Percentiles rank a stretch among this genome's conserved stretches.
Conservation (phyloP, 75 land plant species). For the Sequoiadendron giganteum region DNA sequence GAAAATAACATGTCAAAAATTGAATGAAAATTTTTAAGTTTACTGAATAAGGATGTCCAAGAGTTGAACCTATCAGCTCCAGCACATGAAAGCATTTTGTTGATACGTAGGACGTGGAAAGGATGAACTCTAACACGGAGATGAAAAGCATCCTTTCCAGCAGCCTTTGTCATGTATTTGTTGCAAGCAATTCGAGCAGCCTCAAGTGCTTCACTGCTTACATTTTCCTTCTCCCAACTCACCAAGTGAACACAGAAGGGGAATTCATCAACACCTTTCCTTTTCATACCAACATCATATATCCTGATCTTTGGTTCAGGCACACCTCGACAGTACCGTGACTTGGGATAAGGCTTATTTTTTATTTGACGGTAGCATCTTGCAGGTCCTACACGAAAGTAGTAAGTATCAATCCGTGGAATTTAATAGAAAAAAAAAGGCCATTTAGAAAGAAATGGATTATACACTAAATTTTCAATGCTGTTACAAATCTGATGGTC, state of each 20-base stretch:
- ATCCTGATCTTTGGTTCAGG: conserved; percentile 64
- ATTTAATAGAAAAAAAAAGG: not conserved
- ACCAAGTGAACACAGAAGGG: conserved; percentile 62
- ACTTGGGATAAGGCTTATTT: conserved; percentile 63
- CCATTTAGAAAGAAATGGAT: not conserved
- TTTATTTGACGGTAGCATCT: conserved; percentile 61
- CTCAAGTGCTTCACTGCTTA: conserved; percentile 54
- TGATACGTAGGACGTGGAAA: conserved; percentile 66
- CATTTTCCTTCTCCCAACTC: conserved; percentile 66
- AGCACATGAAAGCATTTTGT: conserved; percentile 71
- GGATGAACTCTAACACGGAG: conserved; percentile 61
- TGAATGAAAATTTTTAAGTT: not conserved
- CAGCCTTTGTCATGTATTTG: conserved; percentile 64
- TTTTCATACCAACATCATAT: conserved; percentile 63
- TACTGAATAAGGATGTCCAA: not conserved
- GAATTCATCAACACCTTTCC: conserved; percentile 57
- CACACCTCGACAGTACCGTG: conserved; percentile 60
- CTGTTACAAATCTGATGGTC: not conserved
- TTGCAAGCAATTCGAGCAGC: conserved; percentile 66
- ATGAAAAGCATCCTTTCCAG: conserved; percentile 68
- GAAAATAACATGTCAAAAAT: not conserved
- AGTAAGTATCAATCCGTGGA: not conserved
- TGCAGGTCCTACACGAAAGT: conserved; percentile 42
- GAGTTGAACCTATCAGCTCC: conserved; percentile 45
- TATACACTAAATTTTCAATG: not conserved